phyloP scores from a whole-genome alignment of 176 grass and related monocot genomes.

The Carex littledalei region DNA sequence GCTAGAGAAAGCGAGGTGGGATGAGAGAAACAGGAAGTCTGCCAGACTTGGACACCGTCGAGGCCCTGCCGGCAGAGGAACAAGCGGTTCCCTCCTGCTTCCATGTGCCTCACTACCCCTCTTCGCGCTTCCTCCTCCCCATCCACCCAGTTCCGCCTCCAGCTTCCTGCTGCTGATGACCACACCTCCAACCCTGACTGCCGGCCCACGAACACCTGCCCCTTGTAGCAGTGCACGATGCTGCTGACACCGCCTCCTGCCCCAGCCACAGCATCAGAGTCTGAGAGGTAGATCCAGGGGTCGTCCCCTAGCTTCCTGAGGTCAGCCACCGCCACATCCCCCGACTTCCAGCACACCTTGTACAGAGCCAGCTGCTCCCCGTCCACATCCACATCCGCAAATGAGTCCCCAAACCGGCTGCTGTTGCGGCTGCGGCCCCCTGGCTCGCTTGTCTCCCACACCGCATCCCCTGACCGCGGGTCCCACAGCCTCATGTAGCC shows the following conservation, averaged over 20 bases:
- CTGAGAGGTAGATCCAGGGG: constrained; percentile 73
- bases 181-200: constrained; percentile 76
- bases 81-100: constrained; percentile 72
- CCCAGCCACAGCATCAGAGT: constrained; percentile 31
- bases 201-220: constrained; percentile 72
- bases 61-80: constrained; percentile 58
- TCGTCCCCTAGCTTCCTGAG: constrained; percentile 64
- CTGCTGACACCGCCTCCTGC: constrained; percentile 55
- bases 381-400: constrained; percentile 66
- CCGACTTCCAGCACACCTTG: constrained; percentile 87
- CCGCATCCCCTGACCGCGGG: constrained; percentile 51
- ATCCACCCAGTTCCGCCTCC: constrained; percentile 57
- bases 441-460: constrained; percentile 92
- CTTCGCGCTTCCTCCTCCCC: constrained; percentile 48
- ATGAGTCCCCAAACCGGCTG: constrained; percentile 74
- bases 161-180: constrained; percentile 31
- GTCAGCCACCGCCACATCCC: constrained; percentile 71
- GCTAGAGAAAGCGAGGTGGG: constrained; percentile 41
- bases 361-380: constrained; percentile 45
- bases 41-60: constrained; percentile 72
- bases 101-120: constrained; percentile 59
- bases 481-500: constrained; percentile 94
- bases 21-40: constrained; percentile 44
- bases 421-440: constrained; percentile 52
- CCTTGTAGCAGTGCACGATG: constrained; percentile 60